phyloP scores from a whole-genome alignment of 2,329 filamentous ascomycete species.

The Pseudogymnoascus sp. region DNA sequence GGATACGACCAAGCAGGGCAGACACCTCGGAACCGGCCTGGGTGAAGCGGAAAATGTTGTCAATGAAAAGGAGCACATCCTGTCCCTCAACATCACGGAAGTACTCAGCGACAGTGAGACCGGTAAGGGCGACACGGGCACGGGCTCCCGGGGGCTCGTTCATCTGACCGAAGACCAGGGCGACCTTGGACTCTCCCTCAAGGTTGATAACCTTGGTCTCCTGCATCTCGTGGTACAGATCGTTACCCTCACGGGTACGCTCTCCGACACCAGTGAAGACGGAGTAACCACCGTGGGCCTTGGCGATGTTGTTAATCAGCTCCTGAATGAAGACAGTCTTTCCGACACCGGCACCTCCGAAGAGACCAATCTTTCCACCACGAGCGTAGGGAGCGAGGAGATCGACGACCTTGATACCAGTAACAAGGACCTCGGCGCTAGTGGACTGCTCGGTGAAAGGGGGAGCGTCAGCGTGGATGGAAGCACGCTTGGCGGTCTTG shows the following conservation, averaged over 20 bases:
- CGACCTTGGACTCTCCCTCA: conserved; percentile 98
- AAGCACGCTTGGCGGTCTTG: conserved; percentile 78
- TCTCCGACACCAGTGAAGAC: conserved; percentile 99
- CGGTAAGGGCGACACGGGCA: conserved; percentile 98
- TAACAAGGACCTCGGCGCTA: conserved; percentile 90
- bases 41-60: conserved; percentile 99
- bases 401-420: conserved; percentile 99
- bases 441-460: conserved; percentile 94
- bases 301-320: conserved; percentile 99
- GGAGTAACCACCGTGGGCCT: conserved; percentile 99
- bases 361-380: conserved; percentile 99
- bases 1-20: conserved; percentile 97
- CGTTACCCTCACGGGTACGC: conserved; percentile 99
- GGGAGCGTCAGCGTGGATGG: conserved; percentile 93
- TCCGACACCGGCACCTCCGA: conserved; percentile 99
- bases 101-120: conserved; percentile 72
- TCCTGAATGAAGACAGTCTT: conserved; percentile 99
- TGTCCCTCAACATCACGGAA: conserved; percentile 74
- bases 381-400: conserved; percentile 97
- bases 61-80: conserved; percentile 98
- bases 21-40: conserved; percentile 99
- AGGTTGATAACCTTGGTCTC: conserved; percentile 99
- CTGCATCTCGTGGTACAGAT: conserved; percentile 99
- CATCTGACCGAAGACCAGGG: conserved; percentile 99
- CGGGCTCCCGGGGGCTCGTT: conserved; percentile 99